These are phyloP conservation scores for Scleroderma bovista DNA, from an alignment of 768 basidiomycete species.

Conservation along the genomic window DNA sequence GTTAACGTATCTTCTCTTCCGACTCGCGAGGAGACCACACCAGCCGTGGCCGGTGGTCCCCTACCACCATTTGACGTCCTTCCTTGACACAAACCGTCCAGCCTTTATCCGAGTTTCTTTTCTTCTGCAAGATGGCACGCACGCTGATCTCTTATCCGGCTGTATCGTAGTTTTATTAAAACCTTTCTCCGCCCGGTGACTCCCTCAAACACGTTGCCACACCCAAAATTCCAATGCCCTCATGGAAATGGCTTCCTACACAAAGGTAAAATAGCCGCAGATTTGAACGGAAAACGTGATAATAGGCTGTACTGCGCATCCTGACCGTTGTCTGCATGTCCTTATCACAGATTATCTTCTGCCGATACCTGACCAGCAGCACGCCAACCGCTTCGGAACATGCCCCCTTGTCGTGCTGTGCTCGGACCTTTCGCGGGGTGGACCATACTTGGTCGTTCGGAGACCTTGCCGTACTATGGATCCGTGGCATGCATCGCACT, in stretches of 20 bases:
- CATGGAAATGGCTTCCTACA: background rate
- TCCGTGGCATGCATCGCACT: background rate
- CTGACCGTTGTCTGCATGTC: background rate
- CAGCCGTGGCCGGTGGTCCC: background rate
- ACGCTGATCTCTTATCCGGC: background rate
- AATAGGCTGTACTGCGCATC: background rate
- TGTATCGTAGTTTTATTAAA: background rate
- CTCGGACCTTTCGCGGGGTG: background rate
- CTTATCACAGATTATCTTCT: conserved; percentile 3
- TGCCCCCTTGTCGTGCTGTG: background rate
- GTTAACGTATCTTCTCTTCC: background rate
- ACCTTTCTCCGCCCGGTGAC: background rate
- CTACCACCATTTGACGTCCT: background rate
- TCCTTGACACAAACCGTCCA: background rate
- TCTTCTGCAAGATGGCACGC: background rate
- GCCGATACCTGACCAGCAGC: background rate
- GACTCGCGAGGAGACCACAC: background rate
- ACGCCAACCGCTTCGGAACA: background rate
- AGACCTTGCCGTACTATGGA: background rate
- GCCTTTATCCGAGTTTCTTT: background rate
- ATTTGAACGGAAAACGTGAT: background rate
- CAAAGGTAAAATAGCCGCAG: background rate
- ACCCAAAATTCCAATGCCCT: background rate
- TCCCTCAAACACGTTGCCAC: background rate
- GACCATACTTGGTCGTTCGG: background rate